These are phyloP conservation scores for Fraxinus platypoda DNA, from an alignment of 305 asterid species.

Conservation along the genomic window DNA sequence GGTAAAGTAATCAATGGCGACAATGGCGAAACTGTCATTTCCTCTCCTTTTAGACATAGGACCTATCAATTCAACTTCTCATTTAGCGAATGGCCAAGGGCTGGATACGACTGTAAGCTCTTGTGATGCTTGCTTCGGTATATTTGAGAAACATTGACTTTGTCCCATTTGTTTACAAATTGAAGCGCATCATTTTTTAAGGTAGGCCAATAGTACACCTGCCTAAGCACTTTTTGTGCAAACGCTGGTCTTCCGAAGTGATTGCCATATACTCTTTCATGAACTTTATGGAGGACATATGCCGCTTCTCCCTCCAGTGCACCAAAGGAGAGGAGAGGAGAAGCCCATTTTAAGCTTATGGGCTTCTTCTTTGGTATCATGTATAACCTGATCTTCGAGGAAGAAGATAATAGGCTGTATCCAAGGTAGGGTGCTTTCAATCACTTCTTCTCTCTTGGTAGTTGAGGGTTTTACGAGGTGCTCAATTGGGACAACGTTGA, in stretches of 20 bases:
- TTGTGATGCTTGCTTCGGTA: too few species aligned
- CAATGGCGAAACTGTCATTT: not conserved
- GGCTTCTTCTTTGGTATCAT: too few species aligned
- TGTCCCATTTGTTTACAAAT: not conserved
- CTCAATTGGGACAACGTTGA: not conserved
- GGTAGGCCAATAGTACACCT: not conserved
- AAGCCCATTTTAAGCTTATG: not conserved
- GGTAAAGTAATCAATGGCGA: not conserved
- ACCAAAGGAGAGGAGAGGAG: not conserved
- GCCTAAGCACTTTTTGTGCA: not conserved
- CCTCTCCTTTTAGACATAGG: not conserved
- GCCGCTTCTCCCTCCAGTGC: not conserved
- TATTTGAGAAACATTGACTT: not conserved
- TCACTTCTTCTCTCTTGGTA: not conserved
- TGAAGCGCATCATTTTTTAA: not conserved
- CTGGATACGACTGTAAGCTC: too few species aligned
- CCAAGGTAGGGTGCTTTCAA: not conserved
- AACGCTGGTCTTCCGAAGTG: not conserved
- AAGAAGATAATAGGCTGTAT: too few species aligned
- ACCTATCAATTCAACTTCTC: not conserved
- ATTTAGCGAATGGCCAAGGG: not conserved
- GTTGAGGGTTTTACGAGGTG: too few species aligned
- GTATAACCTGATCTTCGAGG: not conserved
- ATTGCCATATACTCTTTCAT: not conserved
- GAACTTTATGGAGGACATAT: not conserved